Conservation (phyloP, 75 land plant genomes). For the Chamaecyparis obtusa region DNA sequence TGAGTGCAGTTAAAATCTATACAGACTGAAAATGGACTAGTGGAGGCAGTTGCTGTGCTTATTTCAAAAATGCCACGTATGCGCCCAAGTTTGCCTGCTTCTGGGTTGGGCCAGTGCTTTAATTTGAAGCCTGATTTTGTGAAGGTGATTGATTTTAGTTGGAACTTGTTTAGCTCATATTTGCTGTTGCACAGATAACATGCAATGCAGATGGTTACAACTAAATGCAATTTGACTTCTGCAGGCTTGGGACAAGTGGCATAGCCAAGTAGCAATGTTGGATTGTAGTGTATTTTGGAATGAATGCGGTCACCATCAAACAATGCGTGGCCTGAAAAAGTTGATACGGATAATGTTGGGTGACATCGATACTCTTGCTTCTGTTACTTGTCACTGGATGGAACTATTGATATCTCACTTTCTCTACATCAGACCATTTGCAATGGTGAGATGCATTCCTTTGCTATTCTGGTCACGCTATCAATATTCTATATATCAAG, state of each 20-base stretch:
- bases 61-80: slow-evolving; percentile 89
- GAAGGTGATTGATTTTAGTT: slow-evolving; percentile 42
- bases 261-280: slow-evolving; percentile 67
- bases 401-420: slow-evolving; percentile 86
- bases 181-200: background rate
- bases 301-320: slow-evolving; percentile 71
- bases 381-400: slow-evolving; percentile 79
- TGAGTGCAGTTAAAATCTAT: background rate
- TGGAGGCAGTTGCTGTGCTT: slow-evolving; percentile 89
- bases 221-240: slow-evolving; percentile 4
- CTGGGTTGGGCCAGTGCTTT: slow-evolving; percentile 64
- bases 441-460: slow-evolving; percentile 47
- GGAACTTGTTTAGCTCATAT: slow-evolving; percentile 2
- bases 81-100: slow-evolving; percentile 60
- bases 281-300: slow-evolving; percentile 78
- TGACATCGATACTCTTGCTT: slow-evolving; percentile 46
- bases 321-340: slow-evolving; percentile 65
- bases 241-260: slow-evolving; percentile 96
- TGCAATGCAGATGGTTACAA: background rate
- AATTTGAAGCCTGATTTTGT: slow-evolving; percentile 83
- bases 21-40: slow-evolving; percentile 97
- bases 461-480: background rate
- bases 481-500: background rate
- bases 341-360: slow-evolving; percentile 80
- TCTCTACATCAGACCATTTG: slow-evolving; percentile 80